Evolutionary conservation across 202 grass and related monocot genomes (phyloP).

Genomic region (Schoenoplectus tabernaemontani): DNA sequence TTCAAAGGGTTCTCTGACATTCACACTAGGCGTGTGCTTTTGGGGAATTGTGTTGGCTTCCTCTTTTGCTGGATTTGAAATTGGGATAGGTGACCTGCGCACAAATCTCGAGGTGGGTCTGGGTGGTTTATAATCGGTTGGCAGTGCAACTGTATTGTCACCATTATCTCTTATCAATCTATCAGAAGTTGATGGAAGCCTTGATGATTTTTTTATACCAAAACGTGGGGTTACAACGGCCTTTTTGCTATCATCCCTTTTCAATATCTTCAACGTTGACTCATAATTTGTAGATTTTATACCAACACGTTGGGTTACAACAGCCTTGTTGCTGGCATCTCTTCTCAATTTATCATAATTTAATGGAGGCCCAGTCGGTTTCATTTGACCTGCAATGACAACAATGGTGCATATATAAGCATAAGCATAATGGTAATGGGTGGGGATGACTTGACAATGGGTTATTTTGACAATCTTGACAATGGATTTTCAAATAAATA

Average conservation of each 20-base stretch:
- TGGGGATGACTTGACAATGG: too few relatives aligned
- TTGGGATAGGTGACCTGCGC: constrained; percentile 17
- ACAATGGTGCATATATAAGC: neutral
- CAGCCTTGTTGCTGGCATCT: neutral
- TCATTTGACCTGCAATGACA: neutral
- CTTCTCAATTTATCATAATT: neutral
- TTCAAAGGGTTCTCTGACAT: neutral
- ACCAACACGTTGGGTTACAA: neutral
- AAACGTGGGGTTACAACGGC: neutral
- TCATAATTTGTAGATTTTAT: neutral
- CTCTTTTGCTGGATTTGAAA: neutral
- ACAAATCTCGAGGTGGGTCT: constrained; percentile 13
- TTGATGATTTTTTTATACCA: constrained; percentile 15
- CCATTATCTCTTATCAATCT: constrained; percentile 2
- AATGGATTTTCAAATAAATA: neutral
- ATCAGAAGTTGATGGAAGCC: constrained; percentile 12
- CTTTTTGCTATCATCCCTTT: neutral
- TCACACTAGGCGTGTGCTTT: neutral
- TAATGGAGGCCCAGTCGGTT: neutral
- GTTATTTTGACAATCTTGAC: too few relatives aligned
- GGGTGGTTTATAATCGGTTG: constrained; percentile 7
- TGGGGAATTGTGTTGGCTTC: neutral
- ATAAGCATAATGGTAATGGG: too few relatives aligned
- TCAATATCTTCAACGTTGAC: neutral
- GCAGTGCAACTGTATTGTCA: neutral